phyloP scores from a whole-genome alignment of 1,284 basidiomycete genomes.

The Moesziomyces sp. region DNA sequence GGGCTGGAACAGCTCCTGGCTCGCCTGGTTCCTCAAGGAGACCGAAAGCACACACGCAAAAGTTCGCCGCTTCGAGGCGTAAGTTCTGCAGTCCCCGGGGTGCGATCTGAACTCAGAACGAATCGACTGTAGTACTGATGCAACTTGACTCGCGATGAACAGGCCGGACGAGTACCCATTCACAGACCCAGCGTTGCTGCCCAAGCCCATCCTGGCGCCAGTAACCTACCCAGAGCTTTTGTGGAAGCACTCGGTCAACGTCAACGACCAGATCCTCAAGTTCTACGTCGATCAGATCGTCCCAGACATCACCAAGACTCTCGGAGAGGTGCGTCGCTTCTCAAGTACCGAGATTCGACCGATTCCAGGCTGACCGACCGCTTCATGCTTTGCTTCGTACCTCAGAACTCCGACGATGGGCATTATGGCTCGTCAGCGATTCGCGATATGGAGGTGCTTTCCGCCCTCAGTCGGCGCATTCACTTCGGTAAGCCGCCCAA shows the following conservation, averaged over 20 bases:
- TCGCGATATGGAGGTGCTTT: constrained; percentile 91
- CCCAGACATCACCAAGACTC: constrained; percentile 77
- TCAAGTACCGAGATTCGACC: neutral
- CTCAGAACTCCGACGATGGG: constrained; percentile 81
- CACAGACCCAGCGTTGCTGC: constrained; percentile 78
- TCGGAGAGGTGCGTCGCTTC: constrained; percentile 37
- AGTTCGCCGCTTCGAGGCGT: constrained; percentile 45
- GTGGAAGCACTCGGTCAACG: constrained; percentile 84
- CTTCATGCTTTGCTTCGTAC: neutral
- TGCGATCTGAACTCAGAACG: too few species aligned
- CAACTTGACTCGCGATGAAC: neutral
- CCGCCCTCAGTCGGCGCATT: constrained; percentile 92
- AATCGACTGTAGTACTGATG: too few species aligned
- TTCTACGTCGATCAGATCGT: constrained; percentile 87
- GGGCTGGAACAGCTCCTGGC: constrained; percentile 85
- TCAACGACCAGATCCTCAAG: constrained; percentile 84
- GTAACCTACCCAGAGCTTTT: constrained; percentile 82
- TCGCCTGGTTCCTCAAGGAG: constrained; percentile 97
- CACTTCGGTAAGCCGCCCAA: constrained; percentile 83
- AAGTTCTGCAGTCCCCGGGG: constrained; percentile 7
- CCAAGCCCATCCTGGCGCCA: constrained; percentile 82
- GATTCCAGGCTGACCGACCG: neutral
- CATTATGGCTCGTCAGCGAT: constrained; percentile 96
- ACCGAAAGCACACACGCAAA: constrained; percentile 86
- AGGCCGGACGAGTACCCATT: constrained; percentile 96